These are phyloP conservation scores for Oryza australiensis DNA, from an alignment of 176 grass and related monocot genomes.

Conservation along the genomic window DNA sequence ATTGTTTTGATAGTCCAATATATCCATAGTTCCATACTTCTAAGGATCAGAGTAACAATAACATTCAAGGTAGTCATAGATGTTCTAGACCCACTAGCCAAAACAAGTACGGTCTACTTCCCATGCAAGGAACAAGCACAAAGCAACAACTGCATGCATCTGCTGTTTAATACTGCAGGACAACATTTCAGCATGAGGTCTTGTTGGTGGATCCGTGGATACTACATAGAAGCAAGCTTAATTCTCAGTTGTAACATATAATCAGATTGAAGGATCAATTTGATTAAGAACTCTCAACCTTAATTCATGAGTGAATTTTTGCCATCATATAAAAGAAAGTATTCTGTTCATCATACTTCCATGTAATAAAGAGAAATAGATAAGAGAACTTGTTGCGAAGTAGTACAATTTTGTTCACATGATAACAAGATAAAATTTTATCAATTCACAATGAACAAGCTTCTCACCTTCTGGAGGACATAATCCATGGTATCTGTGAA, in stretches of 20 bases:
- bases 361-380: conserved; percentile 4
- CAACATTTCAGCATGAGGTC: conserved; percentile 7
- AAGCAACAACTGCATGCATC: not conserved
- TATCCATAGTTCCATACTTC: conserved; percentile 24
- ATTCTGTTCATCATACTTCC: not conserved
- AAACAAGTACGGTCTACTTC: conserved; percentile 19
- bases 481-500: conserved; percentile 55
- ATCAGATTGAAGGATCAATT: not conserved
- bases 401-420: not conserved
- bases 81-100: conserved; percentile 12
- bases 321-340: conserved; percentile 21
- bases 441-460: conserved; percentile 15
- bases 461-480: conserved; percentile 75
- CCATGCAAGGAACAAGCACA: conserved; percentile 9
- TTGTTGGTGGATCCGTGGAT: not conserved
- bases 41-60: conserved; percentile 23
- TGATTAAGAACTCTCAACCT: conserved; percentile 26
- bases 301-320: not conserved
- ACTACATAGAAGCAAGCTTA: conserved; percentile 19
- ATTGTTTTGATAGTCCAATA: conserved; percentile 5
- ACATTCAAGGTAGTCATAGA: not conserved
- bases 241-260: not conserved
- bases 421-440: conserved; percentile 29
- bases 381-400: not conserved
- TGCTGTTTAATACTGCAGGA: not conserved